These are phyloP conservation scores for Scheffersomyces segobiensis DNA, from an alignment of 1,139 yeast genomes.

Conservation along the genomic window DNA sequence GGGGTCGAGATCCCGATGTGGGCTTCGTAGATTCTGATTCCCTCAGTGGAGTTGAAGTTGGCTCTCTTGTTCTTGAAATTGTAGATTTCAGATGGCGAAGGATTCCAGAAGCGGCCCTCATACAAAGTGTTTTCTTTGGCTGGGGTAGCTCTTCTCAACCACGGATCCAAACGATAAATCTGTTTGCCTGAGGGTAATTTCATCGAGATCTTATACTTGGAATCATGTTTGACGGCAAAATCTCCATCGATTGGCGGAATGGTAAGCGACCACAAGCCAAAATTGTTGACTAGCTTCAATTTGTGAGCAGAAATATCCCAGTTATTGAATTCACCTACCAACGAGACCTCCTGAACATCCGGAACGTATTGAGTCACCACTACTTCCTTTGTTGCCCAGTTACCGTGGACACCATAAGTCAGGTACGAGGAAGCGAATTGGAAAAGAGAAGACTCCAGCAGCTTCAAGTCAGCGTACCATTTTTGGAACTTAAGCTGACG, in stretches of 20 bases:
- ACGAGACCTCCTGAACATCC: conserved; percentile 68
- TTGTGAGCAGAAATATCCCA: conserved; percentile 70
- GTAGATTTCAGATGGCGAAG: conserved; percentile 49
- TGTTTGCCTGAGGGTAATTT: conserved; percentile 66
- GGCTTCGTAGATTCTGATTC: conserved; percentile 86
- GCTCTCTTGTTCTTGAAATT: conserved; percentile 68
- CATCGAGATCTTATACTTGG: conserved; percentile 74
- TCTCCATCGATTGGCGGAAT: conserved; percentile 57
- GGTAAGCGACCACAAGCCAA: conserved; percentile 66
- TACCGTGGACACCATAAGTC: conserved; percentile 73
- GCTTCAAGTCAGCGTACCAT: conserved; percentile 44
- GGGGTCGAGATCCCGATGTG: conserved; percentile 95
- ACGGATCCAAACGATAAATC: conserved; percentile 83
- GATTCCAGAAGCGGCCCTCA: conserved; percentile 95
- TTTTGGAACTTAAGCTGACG: conserved; percentile 54
- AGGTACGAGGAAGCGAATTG: conserved; percentile 63
- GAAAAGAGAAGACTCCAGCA: conserved; percentile 47
- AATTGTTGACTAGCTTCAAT: conserved; percentile 54
- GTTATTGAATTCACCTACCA: conserved; percentile 87
- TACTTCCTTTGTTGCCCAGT: conserved; percentile 51
- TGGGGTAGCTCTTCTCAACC: conserved; percentile 83
- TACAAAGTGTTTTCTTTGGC: conserved; percentile 49
- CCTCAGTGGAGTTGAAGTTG: conserved; percentile 35
- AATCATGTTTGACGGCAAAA: conserved; percentile 76
- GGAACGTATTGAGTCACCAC: conserved; percentile 86